Conservation (phyloP, 495 filamentous ascomycete genomes). For the Hypoxylon perforatum region DNA sequence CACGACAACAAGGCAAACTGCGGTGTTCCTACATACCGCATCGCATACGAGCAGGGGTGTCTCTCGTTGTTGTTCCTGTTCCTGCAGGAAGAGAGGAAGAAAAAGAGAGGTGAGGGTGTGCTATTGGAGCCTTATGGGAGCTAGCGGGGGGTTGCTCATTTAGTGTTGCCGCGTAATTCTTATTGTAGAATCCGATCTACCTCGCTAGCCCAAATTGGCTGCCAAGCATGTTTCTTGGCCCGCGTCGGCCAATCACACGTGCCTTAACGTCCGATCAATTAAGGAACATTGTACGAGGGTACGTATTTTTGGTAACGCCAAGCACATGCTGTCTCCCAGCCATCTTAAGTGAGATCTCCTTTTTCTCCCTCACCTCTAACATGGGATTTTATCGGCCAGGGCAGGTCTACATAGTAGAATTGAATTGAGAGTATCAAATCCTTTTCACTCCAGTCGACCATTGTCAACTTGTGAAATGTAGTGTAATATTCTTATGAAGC, state of each 20-base stretch:
- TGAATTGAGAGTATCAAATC: too few relatives aligned
- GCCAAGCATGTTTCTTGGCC: conserved; percentile 2
- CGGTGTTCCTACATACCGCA: conserved; percentile 33
- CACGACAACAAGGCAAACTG: conserved; percentile 21
- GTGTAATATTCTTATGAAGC: too few relatives aligned
- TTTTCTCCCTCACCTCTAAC: background rate
- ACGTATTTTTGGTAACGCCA: conserved; percentile 1
- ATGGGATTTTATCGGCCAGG: background rate
- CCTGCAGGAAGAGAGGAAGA: conserved; percentile 40
- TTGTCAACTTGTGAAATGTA: too few relatives aligned
- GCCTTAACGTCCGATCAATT: conserved; percentile 8
- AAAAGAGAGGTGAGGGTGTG: conserved; percentile 1
- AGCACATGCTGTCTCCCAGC: conserved; percentile 4
- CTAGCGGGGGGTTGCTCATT: conserved; percentile 2
- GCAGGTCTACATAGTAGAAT: too few relatives aligned
- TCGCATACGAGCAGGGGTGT: conserved; percentile 1
- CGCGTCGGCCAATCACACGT: conserved; percentile 23
- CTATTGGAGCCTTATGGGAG: conserved; percentile 29
- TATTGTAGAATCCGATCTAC: conserved; percentile 31
- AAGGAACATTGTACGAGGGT: conserved; percentile 18
- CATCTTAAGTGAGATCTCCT: background rate
- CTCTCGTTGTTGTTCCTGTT: conserved; percentile 30
- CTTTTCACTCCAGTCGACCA: background rate
- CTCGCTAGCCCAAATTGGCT: conserved; percentile 11
- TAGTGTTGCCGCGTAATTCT: conserved; percentile 17